A percentile compares a stretch with the other conserved stretches of the same genome.
Evolutionary conservation across 306 rosid genomes (phyloP).

Genomic region (Cucurbita maxima): DNA sequence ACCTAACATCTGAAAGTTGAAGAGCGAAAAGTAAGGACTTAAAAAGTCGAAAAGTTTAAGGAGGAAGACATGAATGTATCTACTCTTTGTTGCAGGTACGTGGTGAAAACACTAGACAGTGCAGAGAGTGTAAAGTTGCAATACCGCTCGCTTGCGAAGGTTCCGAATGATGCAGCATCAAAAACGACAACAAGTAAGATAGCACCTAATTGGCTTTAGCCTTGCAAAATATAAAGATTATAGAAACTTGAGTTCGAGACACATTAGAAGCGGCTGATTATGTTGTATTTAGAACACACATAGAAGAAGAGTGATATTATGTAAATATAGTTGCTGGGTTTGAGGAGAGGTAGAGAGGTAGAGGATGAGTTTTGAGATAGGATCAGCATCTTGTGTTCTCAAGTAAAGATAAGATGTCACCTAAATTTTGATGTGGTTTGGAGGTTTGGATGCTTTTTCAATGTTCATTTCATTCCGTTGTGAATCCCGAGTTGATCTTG

Average conservation of each 20-base stretch:
- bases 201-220: constrained; percentile 61
- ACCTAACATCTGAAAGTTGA: background rate
- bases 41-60: too few relatives aligned
- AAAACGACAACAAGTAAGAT: constrained; percentile 57
- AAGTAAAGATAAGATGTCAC: background rate
- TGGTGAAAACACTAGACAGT: constrained; percentile 94
- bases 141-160: constrained; percentile 88
- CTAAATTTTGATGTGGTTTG: constrained; percentile 4
- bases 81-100: constrained; percentile 41
- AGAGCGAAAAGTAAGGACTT: too few relatives aligned
- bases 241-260: background rate
- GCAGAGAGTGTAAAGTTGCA: constrained; percentile 99
- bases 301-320: background rate
- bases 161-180: constrained; percentile 35
- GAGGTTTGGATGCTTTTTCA: background rate
- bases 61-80: background rate
- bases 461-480: background rate
- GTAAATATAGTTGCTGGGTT: constrained; percentile 2
- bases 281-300: constrained; percentile 1
- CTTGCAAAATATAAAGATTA: background rate
- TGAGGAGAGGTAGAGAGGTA: background rate
- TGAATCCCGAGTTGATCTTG: too few relatives aligned
- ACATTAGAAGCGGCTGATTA: background rate
- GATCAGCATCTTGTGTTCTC: background rate
- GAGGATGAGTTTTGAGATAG: background rate